Evolutionary conservation across 2,329 filamentous ascomycete species (phyloP).

Genomic region (Aspergillus ibericus): DNA sequence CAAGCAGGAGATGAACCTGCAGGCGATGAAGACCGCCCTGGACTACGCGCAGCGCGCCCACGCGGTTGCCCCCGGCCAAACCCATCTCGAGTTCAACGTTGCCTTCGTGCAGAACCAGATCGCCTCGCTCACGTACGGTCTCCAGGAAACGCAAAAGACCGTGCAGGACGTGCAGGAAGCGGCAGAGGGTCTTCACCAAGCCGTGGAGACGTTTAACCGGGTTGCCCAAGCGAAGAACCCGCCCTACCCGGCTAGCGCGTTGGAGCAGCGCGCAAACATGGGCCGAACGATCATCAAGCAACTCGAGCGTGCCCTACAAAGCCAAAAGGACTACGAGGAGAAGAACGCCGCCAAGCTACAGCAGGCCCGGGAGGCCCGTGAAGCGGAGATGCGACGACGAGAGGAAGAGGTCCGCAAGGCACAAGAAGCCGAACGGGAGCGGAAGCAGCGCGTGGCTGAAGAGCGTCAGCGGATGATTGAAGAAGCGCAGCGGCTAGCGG

Average conservation of each 20-base stretch:
- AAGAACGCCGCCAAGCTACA: slow-evolving; percentile 87
- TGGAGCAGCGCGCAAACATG: slow-evolving; percentile 97
- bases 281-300: slow-evolving; percentile 92
- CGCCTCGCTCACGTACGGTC: slow-evolving; percentile 72
- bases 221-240: slow-evolving; percentile 65
- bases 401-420: slow-evolving; percentile 73
- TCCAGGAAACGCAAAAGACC: slow-evolving; percentile 74
- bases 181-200: slow-evolving; percentile 75
- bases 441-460: slow-evolving; percentile 77
- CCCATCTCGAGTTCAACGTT: slow-evolving; percentile 95
- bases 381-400: slow-evolving; percentile 74
- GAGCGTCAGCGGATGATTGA: slow-evolving; percentile 81
- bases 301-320: slow-evolving; percentile 78
- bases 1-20: slow-evolving; percentile 63
- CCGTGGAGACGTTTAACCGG: slow-evolving; percentile 68
- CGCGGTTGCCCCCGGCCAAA: slow-evolving; percentile 73
- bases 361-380: slow-evolving; percentile 74
- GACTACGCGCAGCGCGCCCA: slow-evolving; percentile 69
- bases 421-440: slow-evolving; percentile 69
- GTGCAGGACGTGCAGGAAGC: slow-evolving; percentile 79
- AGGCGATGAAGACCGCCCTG: slow-evolving; percentile 64
- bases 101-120: slow-evolving; percentile 97
- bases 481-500: slow-evolving; percentile 70
- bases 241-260: slow-evolving; percentile 84
- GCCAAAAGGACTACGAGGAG: slow-evolving; percentile 87